Percentiles rank a stretch among this genome's conserved stretches.
phyloP scores from a whole-genome alignment of 164 flowering plant species.

The Saururus chinensis region DNA sequence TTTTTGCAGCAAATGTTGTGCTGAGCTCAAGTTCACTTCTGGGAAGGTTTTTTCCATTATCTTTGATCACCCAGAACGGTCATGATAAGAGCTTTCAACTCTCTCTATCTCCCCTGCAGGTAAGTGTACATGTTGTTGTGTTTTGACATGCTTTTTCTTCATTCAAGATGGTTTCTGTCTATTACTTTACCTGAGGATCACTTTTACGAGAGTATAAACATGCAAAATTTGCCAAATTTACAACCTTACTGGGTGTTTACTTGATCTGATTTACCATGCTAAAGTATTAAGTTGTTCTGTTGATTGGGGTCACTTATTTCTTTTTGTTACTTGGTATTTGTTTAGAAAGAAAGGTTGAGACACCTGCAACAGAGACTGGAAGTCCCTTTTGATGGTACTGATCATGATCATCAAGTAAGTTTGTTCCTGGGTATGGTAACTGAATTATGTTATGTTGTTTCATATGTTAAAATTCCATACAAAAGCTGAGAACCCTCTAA shows the following conservation, averaged over 20 bases:
- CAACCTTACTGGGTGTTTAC: no score
- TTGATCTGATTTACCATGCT: neutral
- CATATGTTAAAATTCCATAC: no score
- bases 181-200: neutral
- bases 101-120: slow-evolving; percentile 70
- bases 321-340: neutral
- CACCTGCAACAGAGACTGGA: slow-evolving; percentile 55
- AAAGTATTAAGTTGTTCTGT: neutral
- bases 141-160: neutral
- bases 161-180: neutral
- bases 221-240: neutral
- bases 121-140: slow-evolving; percentile 10
- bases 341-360: slow-evolving; percentile 71
- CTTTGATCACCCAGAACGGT: slow-evolving; percentile 23
- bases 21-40: slow-evolving; percentile 63
- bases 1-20: slow-evolving; percentile 60
- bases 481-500: no score
- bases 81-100: slow-evolving; percentile 16
- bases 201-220: neutral
- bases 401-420: slow-evolving; percentile 74
- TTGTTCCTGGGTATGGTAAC: neutral
- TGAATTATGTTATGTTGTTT: no score
- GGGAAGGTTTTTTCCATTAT: slow-evolving; percentile 42
- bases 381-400: slow-evolving; percentile 81
- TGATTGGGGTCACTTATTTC: neutral